Percentiles rank a stretch among this genome's conserved stretches.
Conservation (phyloP, 2,329 filamentous ascomycete species). For the Fusarium chlamydosporum region DNA sequence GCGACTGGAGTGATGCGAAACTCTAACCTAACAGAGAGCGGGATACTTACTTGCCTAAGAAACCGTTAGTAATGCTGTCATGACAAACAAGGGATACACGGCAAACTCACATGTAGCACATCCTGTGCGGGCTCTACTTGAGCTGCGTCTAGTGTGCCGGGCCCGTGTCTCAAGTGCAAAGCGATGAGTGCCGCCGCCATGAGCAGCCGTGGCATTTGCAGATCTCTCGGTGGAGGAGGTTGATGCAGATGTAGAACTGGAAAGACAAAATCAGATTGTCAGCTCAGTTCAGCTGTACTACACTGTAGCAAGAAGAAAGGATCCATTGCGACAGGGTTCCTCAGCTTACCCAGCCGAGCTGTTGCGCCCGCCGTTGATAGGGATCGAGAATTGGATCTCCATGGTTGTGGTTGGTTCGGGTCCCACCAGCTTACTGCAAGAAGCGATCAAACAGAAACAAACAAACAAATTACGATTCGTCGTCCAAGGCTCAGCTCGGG, state of each 20-base stretch:
- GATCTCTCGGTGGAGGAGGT: conserved; percentile 33
- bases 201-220: conserved; percentile 37
- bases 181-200: conserved; percentile 54
- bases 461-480: neutral
- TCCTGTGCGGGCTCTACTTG: conserved; percentile 57
- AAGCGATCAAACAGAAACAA: conserved; percentile 5
- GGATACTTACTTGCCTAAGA: conserved; percentile 54
- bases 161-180: conserved; percentile 58
- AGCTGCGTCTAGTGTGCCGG: conserved; percentile 57
- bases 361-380: conserved; percentile 46
- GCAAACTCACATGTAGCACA: conserved; percentile 56
- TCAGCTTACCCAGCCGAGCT: conserved; percentile 47
- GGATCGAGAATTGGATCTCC: conserved; percentile 59
- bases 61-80: conserved; percentile 22
- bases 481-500: conserved; percentile 14
- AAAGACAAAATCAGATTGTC: neutral
- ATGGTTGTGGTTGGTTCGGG: conserved; percentile 43
- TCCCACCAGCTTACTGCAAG: conserved; percentile 20
- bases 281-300: conserved; percentile 31
- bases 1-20: neutral
- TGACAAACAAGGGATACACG: neutral
- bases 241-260: conserved; percentile 38
- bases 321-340: conserved; percentile 25
- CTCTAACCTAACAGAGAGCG: neutral
- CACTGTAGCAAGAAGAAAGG: neutral